Conservation (phyloP, 2,329 filamentous ascomycete species). For the Thielaviopsis punctulata region DNA sequence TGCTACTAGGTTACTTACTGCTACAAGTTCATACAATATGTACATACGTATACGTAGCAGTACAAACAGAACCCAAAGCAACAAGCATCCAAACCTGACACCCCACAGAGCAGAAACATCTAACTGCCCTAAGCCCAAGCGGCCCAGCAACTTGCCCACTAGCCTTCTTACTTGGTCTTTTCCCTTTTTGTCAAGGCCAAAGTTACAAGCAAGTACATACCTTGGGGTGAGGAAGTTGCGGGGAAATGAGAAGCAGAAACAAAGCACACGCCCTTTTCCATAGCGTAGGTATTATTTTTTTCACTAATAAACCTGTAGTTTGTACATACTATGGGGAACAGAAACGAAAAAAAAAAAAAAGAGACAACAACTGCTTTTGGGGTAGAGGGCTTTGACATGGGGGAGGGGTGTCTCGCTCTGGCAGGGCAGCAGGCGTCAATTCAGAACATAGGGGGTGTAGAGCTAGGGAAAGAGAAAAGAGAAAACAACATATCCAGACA, state of each 20-base stretch:
- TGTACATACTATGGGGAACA: neutral
- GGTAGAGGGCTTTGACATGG: neutral
- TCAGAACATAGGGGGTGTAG: neutral
- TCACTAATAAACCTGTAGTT: neutral
- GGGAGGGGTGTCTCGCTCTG: no score
- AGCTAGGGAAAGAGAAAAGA: neutral
- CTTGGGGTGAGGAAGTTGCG: conserved; percentile 5
- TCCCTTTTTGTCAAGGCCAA: no score
- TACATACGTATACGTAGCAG: no score
- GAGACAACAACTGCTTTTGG: conserved; percentile 1
- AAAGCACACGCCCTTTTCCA: neutral
- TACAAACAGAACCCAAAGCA: no score
- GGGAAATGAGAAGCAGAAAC: neutral
- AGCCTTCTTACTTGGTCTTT: neutral
- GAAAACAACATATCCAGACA: neutral
- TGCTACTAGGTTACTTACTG: no score
- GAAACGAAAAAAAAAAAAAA: no score
- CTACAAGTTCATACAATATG: no score
- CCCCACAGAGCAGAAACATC: neutral
- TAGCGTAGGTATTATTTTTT: neutral
- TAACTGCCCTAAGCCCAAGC: neutral
- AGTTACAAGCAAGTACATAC: neutral
- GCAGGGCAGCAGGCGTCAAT: neutral
- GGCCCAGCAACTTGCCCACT: neutral
- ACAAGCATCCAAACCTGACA: no score